Percentiles rank a stretch among this genome's conserved stretches.
These are phyloP conservation scores for Apophysomyces sp. DNA, from an alignment of 371 early-diverging fungal species.

Conservation along the genomic window DNA sequence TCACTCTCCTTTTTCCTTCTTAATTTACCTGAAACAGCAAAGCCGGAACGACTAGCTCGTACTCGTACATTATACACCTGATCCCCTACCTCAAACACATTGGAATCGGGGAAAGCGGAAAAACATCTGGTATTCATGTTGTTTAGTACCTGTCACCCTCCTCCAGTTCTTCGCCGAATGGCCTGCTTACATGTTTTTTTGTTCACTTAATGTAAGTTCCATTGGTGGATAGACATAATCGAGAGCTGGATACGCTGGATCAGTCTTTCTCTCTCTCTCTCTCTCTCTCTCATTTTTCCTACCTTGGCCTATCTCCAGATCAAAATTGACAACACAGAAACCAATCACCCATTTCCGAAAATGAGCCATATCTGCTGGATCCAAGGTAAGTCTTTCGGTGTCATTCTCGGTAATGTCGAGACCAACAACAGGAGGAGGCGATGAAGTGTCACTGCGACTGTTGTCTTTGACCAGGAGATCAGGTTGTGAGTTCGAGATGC, in stretches of 20 bases:
- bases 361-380: constrained; percentile 43
- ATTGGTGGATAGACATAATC: constrained; percentile 85
- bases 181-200: constrained; percentile 80
- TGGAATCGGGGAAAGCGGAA: constrained; percentile 95
- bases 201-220: constrained; percentile 70
- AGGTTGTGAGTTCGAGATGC: constrained; percentile 29
- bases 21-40: constrained; percentile 58
- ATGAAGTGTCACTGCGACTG: neutral
- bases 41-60: constrained; percentile 62
- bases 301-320: constrained; percentile 91
- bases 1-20: neutral
- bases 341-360: constrained; percentile 85
- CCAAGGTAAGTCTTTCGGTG: constrained; percentile 19
- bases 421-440: constrained; percentile 2
- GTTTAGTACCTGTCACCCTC: neutral
- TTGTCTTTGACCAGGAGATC: constrained; percentile 18
- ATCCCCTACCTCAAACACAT: constrained; percentile 90
- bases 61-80: constrained; percentile 88
- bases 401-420: constrained; percentile 42
- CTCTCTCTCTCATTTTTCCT: constrained; percentile 24
- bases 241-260: constrained; percentile 54
- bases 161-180: too few species aligned
- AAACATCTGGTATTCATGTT: constrained; percentile 64
- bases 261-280: neutral
- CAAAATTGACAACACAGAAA: constrained; percentile 92